These are phyloP conservation scores for Citrus sinensis DNA, from an alignment of 345 rosid genomes.

Conservation along the genomic window DVS_A1.0 CM039164.1:25577501-25578000, in stretches of 20 bases:
- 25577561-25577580: background rate
- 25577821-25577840: background rate
- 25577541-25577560: background rate
- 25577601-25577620: background rate
- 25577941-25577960: constrained; percentile 4
- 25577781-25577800: no score
- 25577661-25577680: no score
- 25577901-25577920: background rate
- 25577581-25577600: background rate
- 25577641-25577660: background rate
- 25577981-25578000: constrained; percentile 2
- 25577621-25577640: background rate
- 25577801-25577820: background rate
- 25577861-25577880: constrained; percentile 14
- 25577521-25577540: background rate
- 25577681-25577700: no score
- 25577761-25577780: no score
- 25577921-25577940: background rate
- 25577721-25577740: no score
- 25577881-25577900: constrained; percentile 10
- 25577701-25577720: no score
- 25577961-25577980: background rate
- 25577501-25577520: background rate
- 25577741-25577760: no score
- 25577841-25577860: background rate